Evolutionary conservation across 306 rosid species (phyloP).

Genomic region (Adenanthera pavonina): DNA sequence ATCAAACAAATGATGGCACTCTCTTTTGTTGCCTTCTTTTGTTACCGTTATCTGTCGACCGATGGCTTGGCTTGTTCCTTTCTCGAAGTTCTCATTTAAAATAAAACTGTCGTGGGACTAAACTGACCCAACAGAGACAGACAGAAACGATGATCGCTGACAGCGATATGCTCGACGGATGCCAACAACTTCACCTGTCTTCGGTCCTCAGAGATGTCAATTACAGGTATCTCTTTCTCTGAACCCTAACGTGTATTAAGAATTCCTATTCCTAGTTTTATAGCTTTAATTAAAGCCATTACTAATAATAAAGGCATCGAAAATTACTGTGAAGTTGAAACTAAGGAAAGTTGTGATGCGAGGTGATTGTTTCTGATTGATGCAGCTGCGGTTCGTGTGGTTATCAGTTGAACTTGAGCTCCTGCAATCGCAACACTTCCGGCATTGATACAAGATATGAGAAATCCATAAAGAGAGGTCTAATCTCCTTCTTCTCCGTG

Average conservation of each 20-base stretch:
- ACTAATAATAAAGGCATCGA: not conserved
- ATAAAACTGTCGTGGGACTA: not conserved
- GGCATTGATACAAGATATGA: conserved; percentile 29
- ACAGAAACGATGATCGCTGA: not conserved
- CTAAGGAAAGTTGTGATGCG: not conserved
- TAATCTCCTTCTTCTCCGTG: conserved; percentile 43
- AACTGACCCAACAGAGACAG: too few species aligned
- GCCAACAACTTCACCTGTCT: conserved; percentile 25
- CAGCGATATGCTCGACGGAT: not conserved
- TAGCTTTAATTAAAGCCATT: not conserved
- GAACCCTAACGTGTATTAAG: not conserved
- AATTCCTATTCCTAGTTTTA: not conserved
- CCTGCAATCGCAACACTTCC: conserved; percentile 40
- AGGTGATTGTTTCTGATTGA: not conserved
- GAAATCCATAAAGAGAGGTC: conserved; percentile 39
- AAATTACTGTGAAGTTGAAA: not conserved
- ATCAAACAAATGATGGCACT: not conserved
- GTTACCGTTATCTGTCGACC: not conserved
- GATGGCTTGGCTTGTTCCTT: conserved; percentile 3
- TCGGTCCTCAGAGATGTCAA: conserved; percentile 35
- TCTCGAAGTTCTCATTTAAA: not conserved
- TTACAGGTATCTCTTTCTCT: conserved; percentile 34
- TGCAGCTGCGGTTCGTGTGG: conserved; percentile 50
- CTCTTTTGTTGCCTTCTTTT: not conserved
- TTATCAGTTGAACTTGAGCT: conserved; percentile 40